Evolutionary conservation across 2,329 filamentous ascomycete species (phyloP), one percentile per base, ranked within the genome.

Genomic region (Pseudocercospora fuligena): DNA sequence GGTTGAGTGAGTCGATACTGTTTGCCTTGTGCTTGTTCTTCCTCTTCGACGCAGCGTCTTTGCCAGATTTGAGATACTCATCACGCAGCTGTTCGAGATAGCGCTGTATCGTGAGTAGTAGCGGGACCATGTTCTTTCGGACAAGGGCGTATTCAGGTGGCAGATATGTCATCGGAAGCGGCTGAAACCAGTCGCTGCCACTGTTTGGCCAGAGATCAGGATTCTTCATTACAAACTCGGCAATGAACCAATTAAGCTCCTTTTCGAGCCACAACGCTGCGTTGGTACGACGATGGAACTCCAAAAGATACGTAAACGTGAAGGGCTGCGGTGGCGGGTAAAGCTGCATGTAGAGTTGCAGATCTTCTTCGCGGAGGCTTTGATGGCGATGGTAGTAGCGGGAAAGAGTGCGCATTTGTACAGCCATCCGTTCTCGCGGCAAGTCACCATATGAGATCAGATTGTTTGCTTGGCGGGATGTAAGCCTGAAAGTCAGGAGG

Each of bases 71-170:
- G 19, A 51, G 25, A 29, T 31, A 54, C 21, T 29, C 23, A 8
- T 51, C 19, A 9, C 31, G 23, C 3, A 66, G 9, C 9, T 56
- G n/a, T 23, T 66, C 64, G 16, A 63, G 46, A 27, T 66, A 66
- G 51, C 63, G 64, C 31, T 66, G 64, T 6, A 66, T 31, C 27
- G 62, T 47, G 7, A 66, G 54, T 8, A 66, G 60, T 12, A 40
- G 21, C 7, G 57, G 40, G 5, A 66, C 54, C 12, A 51, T 47
- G 8, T 63, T 63, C 47, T 53, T 36, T 29, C 60, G 31, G 14
- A 65, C 27, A 29, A 19, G 7, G 25, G 14, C 27, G 12, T 54
- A 54, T 29, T 54, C 51, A n/a, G 51, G 51, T 19, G 51, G 51
- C 12, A 54, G 8, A 29, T 25, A 27, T 29, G 23, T 16, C 11